phyloP scores from a whole-genome alignment of 169 alveolate genomes.

The Plasmodium gallinaceum region DNA sequence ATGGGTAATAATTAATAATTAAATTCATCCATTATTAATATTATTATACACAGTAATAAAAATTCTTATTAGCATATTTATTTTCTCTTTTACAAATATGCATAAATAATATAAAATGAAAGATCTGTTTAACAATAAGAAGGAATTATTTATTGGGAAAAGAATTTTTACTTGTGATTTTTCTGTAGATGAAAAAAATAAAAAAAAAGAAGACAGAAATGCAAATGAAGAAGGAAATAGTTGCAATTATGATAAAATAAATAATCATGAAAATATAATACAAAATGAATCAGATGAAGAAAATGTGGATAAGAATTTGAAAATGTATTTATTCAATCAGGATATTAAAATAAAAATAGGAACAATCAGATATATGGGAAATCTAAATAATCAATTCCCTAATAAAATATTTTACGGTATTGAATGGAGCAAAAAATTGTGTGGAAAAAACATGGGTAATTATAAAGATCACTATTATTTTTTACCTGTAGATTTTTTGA shows the following conservation, averaged over 20 bases:
- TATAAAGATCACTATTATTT: conserved; percentile 33
- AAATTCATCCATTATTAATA: too few relatives aligned
- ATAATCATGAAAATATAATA: background rate
- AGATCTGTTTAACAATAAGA: conserved; percentile 43
- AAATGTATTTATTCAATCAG: conserved; percentile 53
- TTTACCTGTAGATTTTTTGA: conserved; percentile 23
- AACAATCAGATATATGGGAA: conserved; percentile 61
- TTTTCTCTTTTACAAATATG: background rate
- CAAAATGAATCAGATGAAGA: background rate
- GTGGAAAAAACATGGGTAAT: conserved; percentile 54
- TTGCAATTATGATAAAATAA: background rate
- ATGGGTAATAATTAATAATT: too few relatives aligned
- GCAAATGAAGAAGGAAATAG: background rate
- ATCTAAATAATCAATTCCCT: conserved; percentile 49
- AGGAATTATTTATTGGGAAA: conserved; percentile 22
- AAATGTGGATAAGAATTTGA: conserved; percentile 49
- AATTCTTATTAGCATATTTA: background rate
- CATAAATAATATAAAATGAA: conserved; percentile 26
- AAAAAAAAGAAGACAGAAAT: background rate
- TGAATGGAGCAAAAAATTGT: conserved; percentile 54
- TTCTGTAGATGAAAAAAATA: background rate
- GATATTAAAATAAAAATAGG: conserved; percentile 56
- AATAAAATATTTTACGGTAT: conserved; percentile 41
- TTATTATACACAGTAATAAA: background rate
- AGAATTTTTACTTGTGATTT: conserved; percentile 59